Base-by-base conservation (phyloP, 164 flowering plant genomes). In the Saururus chinensis region DNA sequence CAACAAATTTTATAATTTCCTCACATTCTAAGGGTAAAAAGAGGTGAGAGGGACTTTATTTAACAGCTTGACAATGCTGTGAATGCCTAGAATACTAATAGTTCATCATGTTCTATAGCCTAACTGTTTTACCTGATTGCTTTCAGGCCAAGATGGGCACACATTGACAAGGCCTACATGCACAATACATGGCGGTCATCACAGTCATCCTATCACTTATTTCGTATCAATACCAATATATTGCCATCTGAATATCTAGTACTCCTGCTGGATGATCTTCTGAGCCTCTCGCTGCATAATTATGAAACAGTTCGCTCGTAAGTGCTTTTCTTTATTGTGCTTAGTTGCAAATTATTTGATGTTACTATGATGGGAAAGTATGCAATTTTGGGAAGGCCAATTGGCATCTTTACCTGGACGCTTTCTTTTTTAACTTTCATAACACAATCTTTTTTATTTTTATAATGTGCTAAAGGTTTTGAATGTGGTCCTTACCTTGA, bases 161-260 rank as follows among this genome's bases (percentile, higher is more conserved):
- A 84, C 69, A 75, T 84, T 67, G 99, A 93, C 80, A 93, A 90
- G 82, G 84, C 91, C 23, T 82, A 81, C 74, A 87, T 93, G 99
- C 99, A 88, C 68, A 84, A 76, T 67, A 90, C 92, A 9, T 93
- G 99, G 99, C 82, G 99, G 76, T 80, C 97, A 66, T 93, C 99
- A 60, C 99, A 93, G 51, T 76, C 99, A 60, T 83, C 91, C n/a
- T 93, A 88, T 75, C 92, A 93, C 72, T 76, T 82, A 25, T 93
- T 60, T 66, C 96, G 95, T 54, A 70, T 73, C 2, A 80, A 69
- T 65, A 71, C 79, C 48, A 80, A 79, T 49, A 62, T 81, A 66
- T 74, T 73, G 75, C 96, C 97, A 41, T 74, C 96, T 63, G 83
- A 83, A 42, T 81, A 78, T 75, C 77, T 79, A 55, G 52, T 59